Evolutionary conservation across 2,329 filamentous ascomycete genomes (phyloP).

Genomic region (Aspergillus sp.): DNA sequence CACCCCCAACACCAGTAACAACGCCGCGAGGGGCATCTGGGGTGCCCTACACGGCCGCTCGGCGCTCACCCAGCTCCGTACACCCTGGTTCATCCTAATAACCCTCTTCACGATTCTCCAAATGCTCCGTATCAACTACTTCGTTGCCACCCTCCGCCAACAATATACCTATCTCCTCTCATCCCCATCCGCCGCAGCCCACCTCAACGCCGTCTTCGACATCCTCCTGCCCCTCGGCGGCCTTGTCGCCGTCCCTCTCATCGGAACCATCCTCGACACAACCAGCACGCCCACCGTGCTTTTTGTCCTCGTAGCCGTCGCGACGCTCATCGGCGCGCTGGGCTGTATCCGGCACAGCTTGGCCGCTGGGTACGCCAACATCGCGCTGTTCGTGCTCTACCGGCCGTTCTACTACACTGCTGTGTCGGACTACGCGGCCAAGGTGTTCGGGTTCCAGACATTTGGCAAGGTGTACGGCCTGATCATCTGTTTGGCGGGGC

Average conservation of each 20-base stretch:
- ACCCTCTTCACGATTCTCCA: slow-evolving; percentile 74
- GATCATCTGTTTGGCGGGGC: slow-evolving; percentile 79
- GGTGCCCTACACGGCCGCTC: slow-evolving; percentile 75
- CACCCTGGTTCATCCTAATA: slow-evolving; percentile 83
- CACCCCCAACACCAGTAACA: slow-evolving; percentile 26
- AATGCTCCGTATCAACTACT: slow-evolving; percentile 81
- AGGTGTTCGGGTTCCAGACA: slow-evolving; percentile 87
- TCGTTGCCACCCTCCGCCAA: slow-evolving; percentile 78
- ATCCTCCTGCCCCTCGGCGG: slow-evolving; percentile 80
- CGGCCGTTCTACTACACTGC: slow-evolving; percentile 86
- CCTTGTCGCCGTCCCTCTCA: slow-evolving; percentile 80
- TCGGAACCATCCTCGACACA: slow-evolving; percentile 75
- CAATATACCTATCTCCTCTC: slow-evolving; percentile 77
- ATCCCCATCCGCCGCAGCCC: slow-evolving; percentile 58
- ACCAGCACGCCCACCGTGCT: slow-evolving; percentile 71
- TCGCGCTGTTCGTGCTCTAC: slow-evolving; percentile 78
- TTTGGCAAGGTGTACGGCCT: slow-evolving; percentile 94
- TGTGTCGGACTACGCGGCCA: slow-evolving; percentile 83
- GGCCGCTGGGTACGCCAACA: slow-evolving; percentile 69
- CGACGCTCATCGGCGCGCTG: slow-evolving; percentile 72
- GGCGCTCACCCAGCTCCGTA: slow-evolving; percentile 69
- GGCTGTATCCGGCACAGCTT: slow-evolving; percentile 69
- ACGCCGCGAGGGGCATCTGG: slow-evolving; percentile 52
- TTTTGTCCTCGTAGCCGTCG: slow-evolving; percentile 64
- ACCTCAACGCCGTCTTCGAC: slow-evolving; percentile 83